These are phyloP conservation scores for Apiospora rasikravindrae DNA, from an alignment of 2,329 filamentous ascomycete genomes.

Conservation along the genomic window DNA sequence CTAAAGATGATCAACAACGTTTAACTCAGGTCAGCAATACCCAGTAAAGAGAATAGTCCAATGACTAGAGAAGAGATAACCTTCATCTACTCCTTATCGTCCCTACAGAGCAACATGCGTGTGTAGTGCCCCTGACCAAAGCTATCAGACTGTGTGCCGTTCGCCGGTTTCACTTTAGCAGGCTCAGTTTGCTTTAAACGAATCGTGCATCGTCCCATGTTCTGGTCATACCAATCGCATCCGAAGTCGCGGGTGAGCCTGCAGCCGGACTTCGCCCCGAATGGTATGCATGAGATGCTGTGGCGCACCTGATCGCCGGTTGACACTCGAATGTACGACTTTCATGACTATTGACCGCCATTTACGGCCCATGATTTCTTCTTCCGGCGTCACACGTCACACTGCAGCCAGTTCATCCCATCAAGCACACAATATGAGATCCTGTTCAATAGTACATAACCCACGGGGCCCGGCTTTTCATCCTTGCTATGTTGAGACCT, in stretches of 20 bases:
- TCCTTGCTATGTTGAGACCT: neutral
- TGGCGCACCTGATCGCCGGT: neutral
- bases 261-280: neutral
- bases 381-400: neutral
- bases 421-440: neutral
- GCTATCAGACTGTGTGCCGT: neutral
- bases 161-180: neutral
- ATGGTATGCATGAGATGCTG: neutral
- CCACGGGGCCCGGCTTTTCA: neutral
- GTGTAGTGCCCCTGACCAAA: neutral
- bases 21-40: constrained; percentile 15
- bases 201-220: neutral
- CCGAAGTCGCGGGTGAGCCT: neutral
- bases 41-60: constrained; percentile 1
- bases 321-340: neutral
- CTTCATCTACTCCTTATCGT: neutral
- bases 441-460: neutral
- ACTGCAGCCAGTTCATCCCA: neutral
- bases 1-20: neutral
- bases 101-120: neutral
- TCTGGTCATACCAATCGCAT: neutral
- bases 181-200: neutral
- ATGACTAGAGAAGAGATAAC: constrained; percentile 3
- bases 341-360: neutral
- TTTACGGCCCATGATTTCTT: neutral